These are phyloP conservation scores for Candida jianshihensis DNA, from an alignment of 805 yeast genomes.

Conservation along the genomic window DNA sequence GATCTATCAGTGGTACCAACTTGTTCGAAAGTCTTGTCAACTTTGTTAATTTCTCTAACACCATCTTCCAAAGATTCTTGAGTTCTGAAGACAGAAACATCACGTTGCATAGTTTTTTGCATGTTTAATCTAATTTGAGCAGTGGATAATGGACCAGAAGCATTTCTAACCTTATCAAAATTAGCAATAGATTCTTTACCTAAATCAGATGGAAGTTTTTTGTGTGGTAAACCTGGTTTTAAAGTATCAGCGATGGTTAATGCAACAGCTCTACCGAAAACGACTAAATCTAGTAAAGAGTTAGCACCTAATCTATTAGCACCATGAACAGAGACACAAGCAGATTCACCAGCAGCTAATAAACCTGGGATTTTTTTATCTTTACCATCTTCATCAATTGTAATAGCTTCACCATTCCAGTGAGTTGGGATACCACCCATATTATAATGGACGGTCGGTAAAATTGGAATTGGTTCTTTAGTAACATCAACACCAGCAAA, in stretches of 20 bases:
- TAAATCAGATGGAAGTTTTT: constrained; percentile 74
- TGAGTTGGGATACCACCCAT: constrained; percentile 99
- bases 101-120: constrained; percentile 96
- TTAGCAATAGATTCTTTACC: constrained; percentile 88
- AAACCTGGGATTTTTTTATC: constrained; percentile 90
- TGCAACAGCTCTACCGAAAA: constrained; percentile 97
- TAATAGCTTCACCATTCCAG: constrained; percentile 92
- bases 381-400: constrained; percentile 76
- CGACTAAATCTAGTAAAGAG: constrained; percentile 92
- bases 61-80: constrained; percentile 90
- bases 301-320: constrained; percentile 99
- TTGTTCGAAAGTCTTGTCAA: constrained; percentile 67
- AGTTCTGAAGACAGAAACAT: constrained; percentile 93
- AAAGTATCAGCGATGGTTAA: constrained; percentile 81
- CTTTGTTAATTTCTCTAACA: constrained; percentile 67
- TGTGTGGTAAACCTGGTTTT: constrained; percentile 84
- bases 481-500: constrained; percentile 99
- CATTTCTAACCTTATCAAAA: constrained; percentile 82
- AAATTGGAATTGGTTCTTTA: constrained; percentile 96
- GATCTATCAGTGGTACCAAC: constrained; percentile 91
- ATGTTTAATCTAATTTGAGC: constrained; percentile 84
- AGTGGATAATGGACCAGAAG: constrained; percentile 75
- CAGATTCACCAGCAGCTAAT: constrained; percentile 97
- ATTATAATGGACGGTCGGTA: constrained; percentile 98
- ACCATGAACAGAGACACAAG: constrained; percentile 98